Evolutionary conservation across 2,329 filamentous ascomycete species (phyloP), one percentile per base, ranked within the genome.

Genomic region (Pseudocercospora eumusae): DNA sequence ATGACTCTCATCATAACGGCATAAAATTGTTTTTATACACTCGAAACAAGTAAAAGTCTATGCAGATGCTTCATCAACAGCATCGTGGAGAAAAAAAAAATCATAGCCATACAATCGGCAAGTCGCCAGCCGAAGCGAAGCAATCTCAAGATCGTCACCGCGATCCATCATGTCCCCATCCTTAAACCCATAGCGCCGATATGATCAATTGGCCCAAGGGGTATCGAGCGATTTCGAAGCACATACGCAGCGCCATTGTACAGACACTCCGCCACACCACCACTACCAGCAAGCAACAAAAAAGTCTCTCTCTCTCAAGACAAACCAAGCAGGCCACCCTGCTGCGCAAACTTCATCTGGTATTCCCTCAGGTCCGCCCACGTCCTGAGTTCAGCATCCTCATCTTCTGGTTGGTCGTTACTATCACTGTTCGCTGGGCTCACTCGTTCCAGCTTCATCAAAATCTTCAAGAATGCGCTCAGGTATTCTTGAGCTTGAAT

Each of bases 331-430:
- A 86, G 82, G 1, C 86, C 88, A 1, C 87, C 88, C 36, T 83
- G 83, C 59, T 87, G 84, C 8, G 86, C 84, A 72, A 92, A 91
- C 60, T 87, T 86, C 64, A 88, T 76, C 75, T 96, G 92, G 67
- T 90, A 90, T 57, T 93, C 89, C 62, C 90, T 83, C 66, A 96
- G 76, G 73, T 90, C 90, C 0, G 89, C 88, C 92, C 92, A 96
- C 62, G 86, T 83, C 20, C 85, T 81, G 67, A 95, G 76, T 75
- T 95, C 91, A 57, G 88, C 84, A 70, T 93, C 90, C 68, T 95
- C 91, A 65, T 90, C 81, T 20, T 82, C 73, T 3, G 66, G 60
- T 72, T 71, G 69, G n/a, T 55, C 68, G 58, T 66, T 67, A 40
- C 70, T 93, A 60, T 66, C 68, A 63, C 71, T 72, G 52, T 75